phyloP scores from a whole-genome alignment of 2,329 filamentous ascomycete species.

The Verticillium albo-atrum region DNA sequence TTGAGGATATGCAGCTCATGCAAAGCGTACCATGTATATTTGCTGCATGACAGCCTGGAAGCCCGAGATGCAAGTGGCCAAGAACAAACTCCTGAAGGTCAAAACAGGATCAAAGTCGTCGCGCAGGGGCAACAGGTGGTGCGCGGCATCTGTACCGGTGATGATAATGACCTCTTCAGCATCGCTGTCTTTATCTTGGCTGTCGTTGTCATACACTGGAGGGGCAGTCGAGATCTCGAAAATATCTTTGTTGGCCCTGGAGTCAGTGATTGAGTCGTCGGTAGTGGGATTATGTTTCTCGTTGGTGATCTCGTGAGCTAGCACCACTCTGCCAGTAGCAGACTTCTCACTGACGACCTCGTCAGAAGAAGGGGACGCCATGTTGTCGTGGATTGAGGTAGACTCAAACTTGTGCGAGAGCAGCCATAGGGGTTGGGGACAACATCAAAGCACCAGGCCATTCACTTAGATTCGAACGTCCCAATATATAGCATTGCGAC shows the following conservation, averaged over 20 bases:
- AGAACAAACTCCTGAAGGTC: conserved; percentile 47
- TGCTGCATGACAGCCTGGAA: conserved; percentile 53
- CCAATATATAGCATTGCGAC: too few relatives aligned
- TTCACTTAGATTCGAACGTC: too few relatives aligned
- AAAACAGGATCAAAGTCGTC: conserved; percentile 48
- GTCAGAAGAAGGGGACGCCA: background rate
- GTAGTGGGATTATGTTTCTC: background rate
- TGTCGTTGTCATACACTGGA: background rate
- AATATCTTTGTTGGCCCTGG: background rate
- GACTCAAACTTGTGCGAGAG: background rate
- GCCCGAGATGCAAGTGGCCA: conserved; percentile 42
- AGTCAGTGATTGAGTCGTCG: background rate
- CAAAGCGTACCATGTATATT: conserved; percentile 43
- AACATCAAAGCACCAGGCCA: too few relatives aligned
- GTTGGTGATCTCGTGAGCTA: background rate
- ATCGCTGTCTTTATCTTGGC: conserved; percentile 22
- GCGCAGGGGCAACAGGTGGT: conserved; percentile 43
- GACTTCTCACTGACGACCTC: background rate
- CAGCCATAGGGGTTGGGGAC: background rate
- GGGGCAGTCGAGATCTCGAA: background rate
- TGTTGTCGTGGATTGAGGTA: background rate
- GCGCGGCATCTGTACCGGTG: conserved; percentile 46
- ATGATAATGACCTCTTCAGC: conserved; percentile 40
- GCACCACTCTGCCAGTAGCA: background rate
- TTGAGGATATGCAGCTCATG: background rate